These are phyloP conservation scores for Fragaria nilgerrensis DNA, from an alignment of 306 rosid species.

Conservation along the genomic window DNA sequence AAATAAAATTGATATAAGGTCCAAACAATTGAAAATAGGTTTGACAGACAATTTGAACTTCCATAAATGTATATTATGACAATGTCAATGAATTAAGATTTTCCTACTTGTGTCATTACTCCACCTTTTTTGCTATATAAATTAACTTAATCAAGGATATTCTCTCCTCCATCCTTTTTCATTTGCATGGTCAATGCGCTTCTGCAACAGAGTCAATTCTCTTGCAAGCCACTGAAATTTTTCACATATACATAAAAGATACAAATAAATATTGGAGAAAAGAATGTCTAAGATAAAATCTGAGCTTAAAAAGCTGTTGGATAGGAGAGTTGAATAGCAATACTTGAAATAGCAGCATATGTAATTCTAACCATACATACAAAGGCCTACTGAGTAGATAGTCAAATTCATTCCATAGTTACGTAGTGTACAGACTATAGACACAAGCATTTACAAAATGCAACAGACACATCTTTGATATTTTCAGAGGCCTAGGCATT, in stretches of 20 bases:
- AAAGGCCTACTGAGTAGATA: not conserved
- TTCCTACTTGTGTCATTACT: not conserved
- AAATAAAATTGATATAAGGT: not conserved
- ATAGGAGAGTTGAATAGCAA: not conserved
- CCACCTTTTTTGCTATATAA: conserved; percentile 6
- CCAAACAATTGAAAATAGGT: not conserved
- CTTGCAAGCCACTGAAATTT: conserved; percentile 64
- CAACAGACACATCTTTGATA: not conserved
- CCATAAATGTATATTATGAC: not conserved
- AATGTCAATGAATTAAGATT: not conserved
- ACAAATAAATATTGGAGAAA: not conserved
- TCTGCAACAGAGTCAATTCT: conserved; percentile 55
- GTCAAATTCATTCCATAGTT: not conserved
- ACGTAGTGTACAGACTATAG: not conserved
- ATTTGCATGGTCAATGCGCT: conserved; percentile 70
- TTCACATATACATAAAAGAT: not conserved
- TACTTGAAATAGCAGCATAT: not conserved
- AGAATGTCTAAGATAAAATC: not conserved
- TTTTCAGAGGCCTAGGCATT: not conserved
- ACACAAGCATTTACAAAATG: not conserved
- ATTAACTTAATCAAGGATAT: conserved; percentile 56
- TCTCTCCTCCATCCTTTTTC: conserved; percentile 93
- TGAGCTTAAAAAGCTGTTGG: not conserved
- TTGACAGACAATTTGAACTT: not conserved
- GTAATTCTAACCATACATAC: not conserved